Evolutionary conservation across 805 yeast genomes (phyloP).

Genomic region (Yarrowia yakushimensis): DNA sequence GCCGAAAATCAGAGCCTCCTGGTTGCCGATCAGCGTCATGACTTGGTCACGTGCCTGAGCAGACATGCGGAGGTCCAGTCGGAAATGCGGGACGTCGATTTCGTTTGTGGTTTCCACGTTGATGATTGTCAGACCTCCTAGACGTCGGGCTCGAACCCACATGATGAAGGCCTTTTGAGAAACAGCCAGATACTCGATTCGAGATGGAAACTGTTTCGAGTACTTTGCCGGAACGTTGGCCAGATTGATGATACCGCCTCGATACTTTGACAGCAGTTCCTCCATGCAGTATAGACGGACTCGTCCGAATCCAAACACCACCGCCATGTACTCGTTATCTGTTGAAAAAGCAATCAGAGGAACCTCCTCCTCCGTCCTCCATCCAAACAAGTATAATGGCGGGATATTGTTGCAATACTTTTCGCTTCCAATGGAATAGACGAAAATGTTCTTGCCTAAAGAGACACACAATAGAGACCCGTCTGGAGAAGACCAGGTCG

Average conservation of each 20-base stretch:
- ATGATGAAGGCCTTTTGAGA: constrained; percentile 29
- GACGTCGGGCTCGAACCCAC: constrained; percentile 29
- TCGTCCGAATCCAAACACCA: constrained; percentile 26
- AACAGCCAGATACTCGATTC: constrained; percentile 28
- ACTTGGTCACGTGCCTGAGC: constrained; percentile 27
- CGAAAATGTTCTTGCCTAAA: constrained; percentile 6
- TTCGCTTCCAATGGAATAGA: constrained; percentile 11
- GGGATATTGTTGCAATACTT: constrained; percentile 20
- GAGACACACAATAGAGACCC: constrained; percentile 9
- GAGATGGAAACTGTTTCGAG: constrained; percentile 31
- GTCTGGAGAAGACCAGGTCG: constrained; percentile 10
- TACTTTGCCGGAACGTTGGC: constrained; percentile 26
- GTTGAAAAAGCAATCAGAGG: constrained; percentile 21
- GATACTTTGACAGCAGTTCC: background rate
- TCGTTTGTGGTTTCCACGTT: constrained; percentile 29
- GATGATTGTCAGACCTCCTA: constrained; percentile 31
- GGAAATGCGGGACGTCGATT: constrained; percentile 32
- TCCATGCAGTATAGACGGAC: constrained; percentile 23
- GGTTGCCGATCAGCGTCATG: constrained; percentile 28
- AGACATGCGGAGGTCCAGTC: constrained; percentile 30
- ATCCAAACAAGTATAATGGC: constrained; percentile 17
- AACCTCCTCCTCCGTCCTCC: constrained; percentile 9
- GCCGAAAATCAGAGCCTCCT: constrained; percentile 31
- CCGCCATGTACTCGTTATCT: constrained; percentile 26
- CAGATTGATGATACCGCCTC: constrained; percentile 22